Base-by-base conservation (phyloP, 176 grass and related monocot genomes). In the Ensete glaucum region DNA sequence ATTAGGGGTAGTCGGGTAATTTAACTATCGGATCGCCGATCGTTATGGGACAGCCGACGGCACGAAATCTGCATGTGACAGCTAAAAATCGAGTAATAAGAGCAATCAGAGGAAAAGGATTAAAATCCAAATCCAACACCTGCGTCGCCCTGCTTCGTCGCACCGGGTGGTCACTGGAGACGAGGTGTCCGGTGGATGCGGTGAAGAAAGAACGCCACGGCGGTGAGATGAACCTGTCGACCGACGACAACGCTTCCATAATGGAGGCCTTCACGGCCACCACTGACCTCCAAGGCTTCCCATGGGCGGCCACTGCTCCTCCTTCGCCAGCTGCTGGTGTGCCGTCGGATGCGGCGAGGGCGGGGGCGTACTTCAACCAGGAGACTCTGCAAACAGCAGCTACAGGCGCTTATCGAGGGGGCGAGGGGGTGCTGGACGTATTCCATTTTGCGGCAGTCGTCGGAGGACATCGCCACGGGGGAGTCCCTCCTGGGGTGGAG, bases 401-500 rank as follows among this genome's bases (percentile, higher is more conserved):
- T 96, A 15, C 93, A 92, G 73, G 73, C 85, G 58, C 86, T 96
- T 66, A 96, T 96, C 50, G 93, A 96, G 58, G 80, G 89, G 53
- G 85, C 89, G 0, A 23, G 74, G 76, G 93, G 85, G 43, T 86
- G 73, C 6, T 96, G 93, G 93, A 96, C 93, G 56, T 96, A 96
- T 69, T 89, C 89, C 72, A 96, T 96, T 78, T 96, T 88, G 85
- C 92, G 89, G 93, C 93, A 96, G 63, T 82, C 85, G 57, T 86
- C 80, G 9, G 25, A 86, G 1, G 93, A 96, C 83, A n/a, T 58
- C 8, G 52, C 22, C 78, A 56, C 86, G 9, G 89, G 87, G 26
- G 79, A 85, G 5, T 92, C 93, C 49, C 81, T 92, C 34, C 89
- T 96, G 11, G 89, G 81, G 1, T 96, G 93, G 93, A 24, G 24